Conservation (phyloP, 2,329 filamentous ascomycete species). For the Pseudonectria buxi region DNA sequence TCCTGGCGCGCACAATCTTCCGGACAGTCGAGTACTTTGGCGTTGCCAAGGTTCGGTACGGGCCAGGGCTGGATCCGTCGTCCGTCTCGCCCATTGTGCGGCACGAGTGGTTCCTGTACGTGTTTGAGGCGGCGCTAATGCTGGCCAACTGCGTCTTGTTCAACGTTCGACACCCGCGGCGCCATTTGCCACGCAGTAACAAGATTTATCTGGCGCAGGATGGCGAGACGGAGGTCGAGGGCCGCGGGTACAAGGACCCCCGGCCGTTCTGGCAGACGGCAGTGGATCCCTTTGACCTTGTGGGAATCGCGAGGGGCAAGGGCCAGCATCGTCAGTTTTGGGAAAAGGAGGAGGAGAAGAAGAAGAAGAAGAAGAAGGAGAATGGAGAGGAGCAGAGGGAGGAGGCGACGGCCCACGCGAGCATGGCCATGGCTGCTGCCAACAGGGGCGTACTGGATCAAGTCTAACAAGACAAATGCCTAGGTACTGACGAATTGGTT, state of each 20-base stretch:
- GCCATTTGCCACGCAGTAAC: conserved; percentile 41
- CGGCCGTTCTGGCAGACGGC: conserved; percentile 37
- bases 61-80: conserved; percentile 30
- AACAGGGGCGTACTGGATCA: no score
- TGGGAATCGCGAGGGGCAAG: conserved; percentile 26
- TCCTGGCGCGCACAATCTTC: conserved; percentile 49
- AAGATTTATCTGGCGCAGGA: conserved; percentile 45
- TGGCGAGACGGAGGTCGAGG: conserved; percentile 41
- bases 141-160: conserved; percentile 42
- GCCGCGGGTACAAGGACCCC: conserved; percentile 42
- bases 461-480: conserved; percentile 1
- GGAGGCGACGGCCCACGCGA: no score
- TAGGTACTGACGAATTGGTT: conserved; percentile 6
- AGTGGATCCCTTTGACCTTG: conserved; percentile 35
- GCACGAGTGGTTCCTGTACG: conserved; percentile 54
- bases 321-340: conserved; percentile 29
- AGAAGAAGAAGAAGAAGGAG: not conserved
- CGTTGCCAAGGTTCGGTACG: conserved; percentile 34
- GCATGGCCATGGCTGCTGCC: no score
- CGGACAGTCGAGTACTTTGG: conserved; percentile 54
- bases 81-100: conserved; percentile 40
- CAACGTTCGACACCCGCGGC: conserved; percentile 45
- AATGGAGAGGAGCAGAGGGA: no score
- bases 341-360: conserved; percentile 18
- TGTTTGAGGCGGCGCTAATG: conserved; percentile 51